A percentile compares a stretch with the other conserved stretches of the same genome.
These are phyloP conservation scores for Spergularia azorica DNA, from an alignment of 179 eudicot species.

Conservation along the genomic window DNA sequence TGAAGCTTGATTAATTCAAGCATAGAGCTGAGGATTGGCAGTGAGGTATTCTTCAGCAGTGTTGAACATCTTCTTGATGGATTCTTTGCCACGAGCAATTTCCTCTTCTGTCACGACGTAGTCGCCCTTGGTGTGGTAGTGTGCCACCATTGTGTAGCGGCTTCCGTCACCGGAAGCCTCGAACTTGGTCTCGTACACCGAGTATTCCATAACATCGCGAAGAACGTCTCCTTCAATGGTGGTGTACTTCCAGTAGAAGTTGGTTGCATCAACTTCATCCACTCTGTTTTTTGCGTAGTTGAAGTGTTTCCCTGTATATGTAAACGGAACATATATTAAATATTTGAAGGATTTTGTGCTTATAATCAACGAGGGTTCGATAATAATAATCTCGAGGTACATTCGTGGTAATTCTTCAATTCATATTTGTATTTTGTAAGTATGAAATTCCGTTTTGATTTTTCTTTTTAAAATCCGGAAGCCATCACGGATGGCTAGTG, in stretches of 20 bases:
- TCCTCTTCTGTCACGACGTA: constrained; percentile 15
- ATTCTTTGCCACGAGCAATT: constrained; percentile 9
- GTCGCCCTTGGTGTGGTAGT: constrained; percentile 24
- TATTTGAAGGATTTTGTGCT: no score
- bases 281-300: constrained; percentile 24
- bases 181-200: constrained; percentile 14
- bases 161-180: constrained; percentile 6
- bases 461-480: no score
- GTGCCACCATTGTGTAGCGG: constrained; percentile 22
- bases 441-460: no score
- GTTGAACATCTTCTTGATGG: constrained; percentile 18
- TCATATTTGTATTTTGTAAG: no score
- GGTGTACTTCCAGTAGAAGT: constrained; percentile 23
- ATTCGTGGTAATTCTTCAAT: no score
- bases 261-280: constrained; percentile 19
- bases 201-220: neutral
- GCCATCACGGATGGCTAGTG: no score
- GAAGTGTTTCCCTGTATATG: constrained; percentile 20
- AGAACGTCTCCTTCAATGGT: constrained; percentile 26
- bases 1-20: neutral
- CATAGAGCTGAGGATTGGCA: constrained; percentile 26
- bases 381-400: no score
- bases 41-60: constrained; percentile 18
- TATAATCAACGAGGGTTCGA: no score
- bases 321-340: no score